Conservation (phyloP, 805 yeast genomes). For the Diddensiella santjacobensis region DNA sequence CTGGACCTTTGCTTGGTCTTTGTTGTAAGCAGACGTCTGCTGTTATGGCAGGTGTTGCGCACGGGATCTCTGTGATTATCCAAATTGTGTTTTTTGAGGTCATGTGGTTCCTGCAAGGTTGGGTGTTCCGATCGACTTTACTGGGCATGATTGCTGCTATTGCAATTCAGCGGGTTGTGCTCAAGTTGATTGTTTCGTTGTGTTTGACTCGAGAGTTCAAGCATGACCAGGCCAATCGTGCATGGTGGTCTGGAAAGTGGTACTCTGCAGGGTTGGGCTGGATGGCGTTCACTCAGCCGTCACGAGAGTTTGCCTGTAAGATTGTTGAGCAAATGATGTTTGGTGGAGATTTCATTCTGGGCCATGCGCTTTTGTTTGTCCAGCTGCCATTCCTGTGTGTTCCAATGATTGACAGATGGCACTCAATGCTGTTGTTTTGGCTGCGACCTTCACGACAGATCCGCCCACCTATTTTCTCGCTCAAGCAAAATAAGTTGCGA, state of each 20-base stretch:
- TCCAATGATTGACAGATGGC: conserved; percentile 95
- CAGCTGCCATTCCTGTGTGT: conserved; percentile 83
- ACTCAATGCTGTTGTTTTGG: conserved; percentile 98
- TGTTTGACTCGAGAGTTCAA: conserved; percentile 92
- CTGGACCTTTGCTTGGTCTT: conserved; percentile 91
- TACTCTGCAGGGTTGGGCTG: conserved; percentile 89
- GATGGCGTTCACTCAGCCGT: conserved; percentile 92
- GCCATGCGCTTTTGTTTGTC: conserved; percentile 80
- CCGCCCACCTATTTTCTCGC: conserved; percentile 95
- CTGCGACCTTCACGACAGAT: conserved; percentile 94
- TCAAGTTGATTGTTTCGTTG: conserved; percentile 75
- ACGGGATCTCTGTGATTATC: conserved; percentile 86
- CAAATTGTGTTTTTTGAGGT: conserved; percentile 87
- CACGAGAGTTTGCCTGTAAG: conserved; percentile 93
- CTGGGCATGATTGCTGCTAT: conserved; percentile 81
- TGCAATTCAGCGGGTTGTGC: conserved; percentile 80
- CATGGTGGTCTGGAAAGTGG: conserved; percentile 99
- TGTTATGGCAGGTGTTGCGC: conserved; percentile 92
- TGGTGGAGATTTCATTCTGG: conserved; percentile 93
- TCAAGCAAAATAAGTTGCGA: conserved; percentile 93
- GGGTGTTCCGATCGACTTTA: conserved; percentile 81
- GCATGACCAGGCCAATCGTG: conserved; percentile 91
- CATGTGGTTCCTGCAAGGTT: conserved; percentile 96
- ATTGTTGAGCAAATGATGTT: conserved; percentile 90
- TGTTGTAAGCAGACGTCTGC: conserved; percentile 98